Base-by-base conservation (phyloP, 345 rosid genomes). In the Eucalyptus paniculata region DNA sequence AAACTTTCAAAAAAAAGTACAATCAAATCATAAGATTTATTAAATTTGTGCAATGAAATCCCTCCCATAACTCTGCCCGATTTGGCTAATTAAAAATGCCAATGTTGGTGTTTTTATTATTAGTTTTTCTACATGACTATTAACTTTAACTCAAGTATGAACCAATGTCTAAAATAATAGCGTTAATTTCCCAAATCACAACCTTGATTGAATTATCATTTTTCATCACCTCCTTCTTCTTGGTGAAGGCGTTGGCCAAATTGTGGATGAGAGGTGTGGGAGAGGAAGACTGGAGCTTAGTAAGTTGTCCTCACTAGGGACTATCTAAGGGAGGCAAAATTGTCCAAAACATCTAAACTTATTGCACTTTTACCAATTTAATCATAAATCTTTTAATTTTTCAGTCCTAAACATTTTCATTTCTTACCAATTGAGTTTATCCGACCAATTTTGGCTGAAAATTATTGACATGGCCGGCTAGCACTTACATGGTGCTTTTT, bases 371-470 rank as follows among this genome's bases (percentile, higher is more conserved):
- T 19, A 26, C 11, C 9, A 53, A 53, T 53, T 53, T 2, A 19
- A 1, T 53, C 1, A 19, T 3, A 53, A 53, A 53, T 53, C 2
- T 53, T 53, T 53, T 10, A 53, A 7, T 53, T 53, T 18, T 53
- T 19, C 1, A 53, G 1, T 19, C 56, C 2, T 53, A 19, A 53
- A 53, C 1, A 53, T 53, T 19, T 19, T 53, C 24, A 53, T 4
- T 53, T 53, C 11, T 53, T 53, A 53, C 24, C 24, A 53, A 53
- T 53, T 53, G 26, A 19, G 26, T 53, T 2, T 21, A 53, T 53
- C 0, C 5, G 0, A 53, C 26, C 24, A 8, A 8, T 53, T 53
- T 0, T 53, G 2, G 11, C 26, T 0, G 1, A 1, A 53, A 53
- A 53, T 53, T 53, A 53, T 53, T 53, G 58, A 19, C 24, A 53